phyloP scores from a whole-genome alignment of 345 rosid species.

The Passiflora organensis region DNA sequence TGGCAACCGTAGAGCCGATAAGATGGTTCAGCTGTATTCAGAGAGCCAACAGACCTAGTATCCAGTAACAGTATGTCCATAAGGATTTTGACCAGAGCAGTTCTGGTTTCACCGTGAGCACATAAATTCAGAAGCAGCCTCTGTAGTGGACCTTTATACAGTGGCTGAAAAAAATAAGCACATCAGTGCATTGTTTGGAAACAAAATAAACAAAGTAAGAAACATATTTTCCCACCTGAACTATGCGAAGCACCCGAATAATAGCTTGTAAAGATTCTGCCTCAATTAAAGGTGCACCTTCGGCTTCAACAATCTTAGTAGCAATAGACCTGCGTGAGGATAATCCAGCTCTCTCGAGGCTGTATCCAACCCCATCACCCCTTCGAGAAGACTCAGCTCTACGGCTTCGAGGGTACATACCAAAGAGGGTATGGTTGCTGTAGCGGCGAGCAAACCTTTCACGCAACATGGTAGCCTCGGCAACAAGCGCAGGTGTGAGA shows the following conservation, averaged over 20 bases:
- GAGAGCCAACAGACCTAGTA: slow-evolving; percentile 40
- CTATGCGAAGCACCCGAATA: slow-evolving; percentile 85
- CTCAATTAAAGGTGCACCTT: slow-evolving; percentile 83
- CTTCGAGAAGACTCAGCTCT: slow-evolving; percentile 94
- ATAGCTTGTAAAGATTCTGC: slow-evolving; percentile 75
- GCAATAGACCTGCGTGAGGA: slow-evolving; percentile 59
- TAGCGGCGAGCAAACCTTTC: slow-evolving; percentile 92
- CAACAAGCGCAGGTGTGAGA: slow-evolving; percentile 95
- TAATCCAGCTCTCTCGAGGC: slow-evolving; percentile 53
- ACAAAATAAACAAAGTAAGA: neutral
- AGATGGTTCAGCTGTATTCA: slow-evolving; percentile 51
- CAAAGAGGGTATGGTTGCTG: slow-evolving; percentile 73
- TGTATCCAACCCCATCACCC: slow-evolving; percentile 63
- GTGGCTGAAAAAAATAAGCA: slow-evolving; percentile 55
- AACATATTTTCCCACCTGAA: slow-evolving; percentile 52
- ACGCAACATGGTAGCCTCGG: slow-evolving; percentile 97
- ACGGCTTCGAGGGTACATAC: slow-evolving; percentile 92
- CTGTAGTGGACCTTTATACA: slow-evolving; percentile 86
- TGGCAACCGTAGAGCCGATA: slow-evolving; percentile 91
- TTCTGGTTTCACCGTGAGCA: slow-evolving; percentile 83
- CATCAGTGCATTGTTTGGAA: slow-evolving; percentile 1
- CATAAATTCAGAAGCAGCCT: slow-evolving; percentile 89
- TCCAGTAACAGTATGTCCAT: slow-evolving; percentile 88
- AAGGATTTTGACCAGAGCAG: slow-evolving; percentile 62
- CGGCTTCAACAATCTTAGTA: slow-evolving; percentile 75